Conservation (phyloP, 2,329 filamentous ascomycete genomes). For the Apiospora saccharicola region DNA sequence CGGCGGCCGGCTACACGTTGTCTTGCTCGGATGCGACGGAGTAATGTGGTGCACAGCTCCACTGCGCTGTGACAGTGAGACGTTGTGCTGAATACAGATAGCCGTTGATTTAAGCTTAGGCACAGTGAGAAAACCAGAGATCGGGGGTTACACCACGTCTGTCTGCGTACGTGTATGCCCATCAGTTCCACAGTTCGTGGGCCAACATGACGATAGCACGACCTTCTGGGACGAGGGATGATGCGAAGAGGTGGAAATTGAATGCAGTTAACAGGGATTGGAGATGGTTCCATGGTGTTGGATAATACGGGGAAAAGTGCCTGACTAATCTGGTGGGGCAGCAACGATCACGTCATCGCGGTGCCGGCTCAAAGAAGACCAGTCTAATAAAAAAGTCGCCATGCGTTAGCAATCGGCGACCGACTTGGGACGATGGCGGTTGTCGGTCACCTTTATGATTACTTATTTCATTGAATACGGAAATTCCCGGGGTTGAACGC, state of each 20-base stretch:
- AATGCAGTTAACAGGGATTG: conserved; percentile 10
- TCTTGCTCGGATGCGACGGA: background rate
- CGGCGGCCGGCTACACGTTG: background rate
- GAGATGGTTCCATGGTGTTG: background rate
- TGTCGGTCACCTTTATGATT: background rate
- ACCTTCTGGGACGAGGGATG: background rate
- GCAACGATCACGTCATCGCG: conserved; percentile 16
- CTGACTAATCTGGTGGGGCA: conserved; percentile 10
- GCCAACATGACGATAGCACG: conserved; percentile 11
- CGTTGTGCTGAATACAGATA: background rate
- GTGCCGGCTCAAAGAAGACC: conserved; percentile 4
- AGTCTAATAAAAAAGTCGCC: conserved; percentile 6
- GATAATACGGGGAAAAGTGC: background rate
- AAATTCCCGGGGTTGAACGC: background rate
- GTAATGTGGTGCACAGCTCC: background rate
- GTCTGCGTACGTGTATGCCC: background rate
- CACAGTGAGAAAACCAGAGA: background rate
- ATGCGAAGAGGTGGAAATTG: background rate
- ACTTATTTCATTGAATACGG: background rate
- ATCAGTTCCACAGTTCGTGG: conserved; percentile 1
- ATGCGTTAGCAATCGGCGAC: background rate
- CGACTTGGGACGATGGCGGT: background rate
- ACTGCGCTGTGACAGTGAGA: background rate
- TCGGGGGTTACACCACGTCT: background rate
- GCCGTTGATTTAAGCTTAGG: conserved; percentile 8